Evolutionary conservation across 176 grass and related monocot species (phyloP), one percentile per base, ranked within the genome.

Genomic region (Zizania latifolia): DNA sequence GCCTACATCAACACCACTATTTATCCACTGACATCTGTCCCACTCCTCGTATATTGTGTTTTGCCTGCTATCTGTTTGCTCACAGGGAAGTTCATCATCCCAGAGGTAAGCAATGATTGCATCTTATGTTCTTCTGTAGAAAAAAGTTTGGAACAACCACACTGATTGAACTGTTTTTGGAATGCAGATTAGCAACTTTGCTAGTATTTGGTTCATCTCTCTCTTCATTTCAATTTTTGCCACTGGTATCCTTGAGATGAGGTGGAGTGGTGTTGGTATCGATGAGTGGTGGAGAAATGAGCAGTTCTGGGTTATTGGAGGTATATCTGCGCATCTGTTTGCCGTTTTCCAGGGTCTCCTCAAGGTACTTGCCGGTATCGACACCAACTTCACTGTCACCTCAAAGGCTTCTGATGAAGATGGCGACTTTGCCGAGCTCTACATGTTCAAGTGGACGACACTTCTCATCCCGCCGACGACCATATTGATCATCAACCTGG

Each of bases 251-350:
- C 84, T 96, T 6, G 92, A 96, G 83, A 96, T 96, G 92, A 87
- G 92, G 78, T 96, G 92, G 92, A 96, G 92, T 77, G 92, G 92
- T 51, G 92, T 96, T 54, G 86, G 89, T 16, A 92, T 96, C 26
- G 92, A 96, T 0, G 92, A 96, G 65, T 96, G 92, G 92, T 96
- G 92, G 92, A 96, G 92, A 64, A 96, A 96, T 44, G 92, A 96
- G 38, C 92, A 96, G 66, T 96, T 96, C 83, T 96, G 92, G 92
- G 92, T 96, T 38, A 96, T 96, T 79, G 92, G 92, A 80, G 92
- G 92, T 58, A 88, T 96, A 68, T 96, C 92, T 62, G 86, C 92
- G 63, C 92, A 96, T 68, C 77, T 96, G 33, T 96, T 96, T 7
- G 92, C 92, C 0, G 92, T 96, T 58, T 86, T 96, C 71, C 92